Conservation (phyloP, 805 yeast species). For the Lachancea nothofagi region DNA sequence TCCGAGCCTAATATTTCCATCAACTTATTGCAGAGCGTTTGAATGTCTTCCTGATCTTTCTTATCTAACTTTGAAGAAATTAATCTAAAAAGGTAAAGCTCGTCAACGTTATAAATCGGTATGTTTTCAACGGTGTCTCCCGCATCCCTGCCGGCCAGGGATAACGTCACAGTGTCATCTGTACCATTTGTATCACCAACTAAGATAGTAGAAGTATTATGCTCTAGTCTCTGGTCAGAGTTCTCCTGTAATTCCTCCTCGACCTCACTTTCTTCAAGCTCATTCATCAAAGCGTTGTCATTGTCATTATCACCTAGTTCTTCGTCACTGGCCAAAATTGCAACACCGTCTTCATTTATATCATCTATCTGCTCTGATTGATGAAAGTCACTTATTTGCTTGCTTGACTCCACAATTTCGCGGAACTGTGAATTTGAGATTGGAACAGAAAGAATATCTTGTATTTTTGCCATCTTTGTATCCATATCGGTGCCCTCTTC, state of each 20-base stretch:
- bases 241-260: constrained; percentile 31
- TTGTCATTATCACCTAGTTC: constrained; percentile 33
- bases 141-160: constrained; percentile 4
- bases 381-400: constrained; percentile 48
- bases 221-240: constrained; percentile 16
- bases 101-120: constrained; percentile 38
- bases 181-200: constrained; percentile 14
- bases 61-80: constrained; percentile 34
- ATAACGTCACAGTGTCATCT: constrained; percentile 16
- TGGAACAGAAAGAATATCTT: constrained; percentile 38
- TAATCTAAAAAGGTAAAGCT: constrained; percentile 51
- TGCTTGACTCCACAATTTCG: constrained; percentile 40
- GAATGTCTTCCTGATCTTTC: constrained; percentile 38
- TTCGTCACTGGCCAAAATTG: constrained; percentile 37
- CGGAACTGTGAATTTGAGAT: constrained; percentile 38
- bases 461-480: constrained; percentile 44
- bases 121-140: constrained; percentile 14
- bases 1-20: constrained; percentile 36
- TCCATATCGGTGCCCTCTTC: constrained; percentile 20
- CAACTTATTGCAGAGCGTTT: constrained; percentile 38
- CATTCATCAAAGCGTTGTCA: constrained; percentile 24
- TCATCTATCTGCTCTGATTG: constrained; percentile 15
- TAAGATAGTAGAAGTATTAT: constrained; percentile 15
- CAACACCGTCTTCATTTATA: constrained; percentile 14
- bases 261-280: constrained; percentile 27